Base-by-base conservation (phyloP, 768 basidiomycete species). In the Tylopilus balloui region DNA sequence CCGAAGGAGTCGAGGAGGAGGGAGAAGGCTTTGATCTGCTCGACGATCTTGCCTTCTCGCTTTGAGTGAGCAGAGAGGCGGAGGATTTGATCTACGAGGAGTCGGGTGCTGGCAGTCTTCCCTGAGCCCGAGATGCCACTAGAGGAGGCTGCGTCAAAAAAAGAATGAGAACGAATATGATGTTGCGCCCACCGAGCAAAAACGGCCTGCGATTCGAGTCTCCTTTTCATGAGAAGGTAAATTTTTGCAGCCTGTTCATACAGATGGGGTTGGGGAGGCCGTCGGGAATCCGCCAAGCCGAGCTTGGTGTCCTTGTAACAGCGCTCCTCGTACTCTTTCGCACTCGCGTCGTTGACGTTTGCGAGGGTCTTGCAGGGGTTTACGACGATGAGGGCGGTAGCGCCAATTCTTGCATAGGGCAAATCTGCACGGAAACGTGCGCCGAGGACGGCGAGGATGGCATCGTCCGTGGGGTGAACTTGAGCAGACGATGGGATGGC, bases 121-220 rank as follows among this genome's bases (percentile, higher is more conserved):
- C 84, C 83, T 4, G 83, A 80, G 28, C 79, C 83, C 13, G 83
- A 81, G 52, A 83, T 73, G 17, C 83, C 83, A 49, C 83, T 85
- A 45, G 44, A 32, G 40, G 36, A 32, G 19, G 31, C 7, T 20
- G 48, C 24, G 49, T 60, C 39, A 63, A 50, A 15, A 32, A 32
- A 32, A 32, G 15, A 34, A 55, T 54, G 36, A 28, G 44, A 3
- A 50, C n/a, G 48, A 46, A 46, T 28, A 31, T 35, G 43, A 42
- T 31, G 43, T 43, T 48, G 44, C 44, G 32, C 59, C 24, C 51
- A 83, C 83, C 79, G 72, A 62, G 79, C 78, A 23, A 83, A 54
- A 24, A 85, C 64, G 15, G 73, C 73, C 60, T 85, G 83, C 3
- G 75, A 72, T 66, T 83, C 74, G 23, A 63, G 63, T 39, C 72